phyloP scores from a whole-genome alignment of 768 basidiomycete genomes.

The Pleurotus cornucopiae region DNA sequence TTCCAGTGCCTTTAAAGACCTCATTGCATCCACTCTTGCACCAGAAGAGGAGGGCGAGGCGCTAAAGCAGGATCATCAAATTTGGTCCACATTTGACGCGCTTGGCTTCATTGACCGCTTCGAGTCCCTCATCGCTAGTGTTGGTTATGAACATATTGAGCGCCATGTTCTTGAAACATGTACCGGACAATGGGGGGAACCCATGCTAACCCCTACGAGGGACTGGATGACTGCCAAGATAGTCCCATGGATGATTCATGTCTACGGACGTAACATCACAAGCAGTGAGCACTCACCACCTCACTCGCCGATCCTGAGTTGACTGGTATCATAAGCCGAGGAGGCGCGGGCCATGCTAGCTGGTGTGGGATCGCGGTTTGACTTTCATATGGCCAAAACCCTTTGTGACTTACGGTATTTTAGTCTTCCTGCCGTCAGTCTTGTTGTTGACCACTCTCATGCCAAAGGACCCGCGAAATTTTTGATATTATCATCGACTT shows the following conservation, averaged over 20 bases:
- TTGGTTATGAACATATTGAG: conserved; percentile 87
- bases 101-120: conserved; percentile 80
- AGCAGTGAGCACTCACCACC: conserved; percentile 35
- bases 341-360: conserved; percentile 71
- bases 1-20: conserved; percentile 59
- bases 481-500: conserved; percentile 96
- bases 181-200: conserved; percentile 63
- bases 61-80: conserved; percentile 13
- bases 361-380: conserved; percentile 78
- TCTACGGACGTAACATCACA: conserved; percentile 67
- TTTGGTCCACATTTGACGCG: conserved; percentile 62
- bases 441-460: neutral
- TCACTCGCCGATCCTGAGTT: conserved; percentile 1
- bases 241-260: conserved; percentile 80
- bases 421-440: neutral
- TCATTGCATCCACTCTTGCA: conserved; percentile 58
- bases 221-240: conserved; percentile 79
- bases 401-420: conserved; percentile 79
- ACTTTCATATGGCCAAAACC: conserved; percentile 91
- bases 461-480: conserved; percentile 66
- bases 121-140: conserved; percentile 76
- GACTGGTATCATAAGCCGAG: conserved; percentile 39
- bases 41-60: conserved; percentile 19
- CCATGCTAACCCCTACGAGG: conserved; percentile 56
- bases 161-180: conserved; percentile 63